phyloP scores from a whole-genome alignment of 176 grass and related monocot species.

The Oryza officinalis region DNA sequence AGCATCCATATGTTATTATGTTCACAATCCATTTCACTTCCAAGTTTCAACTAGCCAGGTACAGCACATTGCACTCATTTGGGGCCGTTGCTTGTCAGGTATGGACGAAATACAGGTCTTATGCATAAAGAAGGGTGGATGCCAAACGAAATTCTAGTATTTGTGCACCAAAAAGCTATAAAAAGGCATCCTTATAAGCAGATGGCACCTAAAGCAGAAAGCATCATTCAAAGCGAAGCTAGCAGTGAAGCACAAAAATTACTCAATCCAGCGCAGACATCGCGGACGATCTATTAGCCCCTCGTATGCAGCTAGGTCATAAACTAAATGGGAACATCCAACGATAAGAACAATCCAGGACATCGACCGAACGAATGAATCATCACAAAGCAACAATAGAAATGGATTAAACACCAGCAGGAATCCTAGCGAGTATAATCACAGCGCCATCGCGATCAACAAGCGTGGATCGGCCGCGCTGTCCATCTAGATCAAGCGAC shows the following conservation, averaged over 20 bases:
- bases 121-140: background rate
- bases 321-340: no score
- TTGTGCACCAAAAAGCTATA: background rate
- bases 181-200: background rate
- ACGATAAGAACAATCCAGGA: no score
- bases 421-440: background rate
- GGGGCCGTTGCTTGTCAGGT: background rate
- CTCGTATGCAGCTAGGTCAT: no score
- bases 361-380: no score
- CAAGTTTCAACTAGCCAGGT: background rate
- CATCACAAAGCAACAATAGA: no score
- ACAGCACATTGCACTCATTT: background rate
- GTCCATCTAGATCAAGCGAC: constrained; percentile 9
- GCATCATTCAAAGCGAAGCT: background rate
- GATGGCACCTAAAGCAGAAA: background rate
- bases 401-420: background rate
- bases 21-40: background rate
- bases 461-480: no score
- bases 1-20: background rate
- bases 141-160: background rate
- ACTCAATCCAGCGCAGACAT: background rate
- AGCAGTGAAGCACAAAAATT: background rate
- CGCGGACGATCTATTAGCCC: background rate
- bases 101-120: no score
- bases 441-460: no score